Evolutionary conservation across 2,329 filamentous ascomycete species (phyloP).

Genomic region (Byssothecium circinans): DNA sequence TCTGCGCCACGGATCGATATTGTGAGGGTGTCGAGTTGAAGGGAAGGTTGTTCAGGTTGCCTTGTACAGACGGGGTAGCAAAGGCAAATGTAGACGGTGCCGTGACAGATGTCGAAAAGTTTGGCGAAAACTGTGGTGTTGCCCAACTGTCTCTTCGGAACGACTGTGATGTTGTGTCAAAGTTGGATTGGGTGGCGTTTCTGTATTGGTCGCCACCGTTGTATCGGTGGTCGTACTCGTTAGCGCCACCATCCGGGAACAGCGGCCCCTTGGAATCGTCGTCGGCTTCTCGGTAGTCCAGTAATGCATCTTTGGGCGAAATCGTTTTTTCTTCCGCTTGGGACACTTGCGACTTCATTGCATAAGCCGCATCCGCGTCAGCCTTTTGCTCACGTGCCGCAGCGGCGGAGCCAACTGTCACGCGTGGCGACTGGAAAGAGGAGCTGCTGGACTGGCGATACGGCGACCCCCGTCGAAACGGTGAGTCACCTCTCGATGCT

Average conservation of each 20-base stretch:
- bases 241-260: conserved; percentile 65
- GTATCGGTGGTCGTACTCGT: conserved; percentile 53
- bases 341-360: conserved; percentile 44
- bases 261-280: conserved; percentile 71
- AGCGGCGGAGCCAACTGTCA: conserved; percentile 56
- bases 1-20: conserved; percentile 37
- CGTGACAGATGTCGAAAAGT: conserved; percentile 35
- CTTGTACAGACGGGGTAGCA: conserved; percentile 45
- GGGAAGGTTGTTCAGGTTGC: conserved; percentile 35
- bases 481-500: conserved; percentile 69
- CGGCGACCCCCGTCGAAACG: conserved; percentile 70
- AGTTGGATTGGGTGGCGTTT: conserved; percentile 39
- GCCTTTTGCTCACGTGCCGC: conserved; percentile 65
- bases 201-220: conserved; percentile 46
- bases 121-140: conserved; percentile 38
- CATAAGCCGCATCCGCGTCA: conserved; percentile 58
- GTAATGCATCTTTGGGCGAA: conserved; percentile 86
- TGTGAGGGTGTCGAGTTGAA: conserved; percentile 35
- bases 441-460: conserved; percentile 48
- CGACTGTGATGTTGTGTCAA: conserved; percentile 37
- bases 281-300: conserved; percentile 80
- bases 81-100: conserved; percentile 50
- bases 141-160: conserved; percentile 41
- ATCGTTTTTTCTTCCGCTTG: conserved; percentile 69
- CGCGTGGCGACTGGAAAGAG: conserved; percentile 44